Base-by-base conservation (phyloP, 768 basidiomycete genomes). In the Aureoboletus auriporus region DNA sequence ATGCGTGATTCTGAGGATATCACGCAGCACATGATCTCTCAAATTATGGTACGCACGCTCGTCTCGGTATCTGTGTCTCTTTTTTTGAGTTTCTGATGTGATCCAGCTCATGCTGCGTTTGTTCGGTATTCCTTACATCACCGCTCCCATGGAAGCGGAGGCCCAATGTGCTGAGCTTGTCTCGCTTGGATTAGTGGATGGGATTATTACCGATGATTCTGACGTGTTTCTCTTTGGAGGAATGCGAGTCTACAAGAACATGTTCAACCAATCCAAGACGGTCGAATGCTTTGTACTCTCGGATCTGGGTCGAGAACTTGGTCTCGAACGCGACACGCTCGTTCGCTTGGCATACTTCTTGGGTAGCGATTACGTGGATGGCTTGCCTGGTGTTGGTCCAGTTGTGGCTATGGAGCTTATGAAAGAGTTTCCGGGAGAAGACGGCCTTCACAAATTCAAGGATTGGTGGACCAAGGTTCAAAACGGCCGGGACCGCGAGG, bases 191-290 rank as follows among this genome's bases (percentile, higher is more conserved):
- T 76, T 98, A 27, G 95, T 96, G 33, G 93, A 99, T 54, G 96
- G 96, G 0, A 88, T 99, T 46, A 98, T 99, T 65, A 99, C 96
- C 0, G 96, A 99, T 65, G 96, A 99, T 67, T 96, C 93, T 5
- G 96, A 99, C 62, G 93, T 98, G 42, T 99, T 99, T 70, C 83
- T 99, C 42, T 99, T 99, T 57, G 96, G 96, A 29, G 95, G 92
- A 20, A 70, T 79, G 55, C 85, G 93, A n/a, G 91, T 98, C 16
- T 96, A 89, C 78, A 96, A 95, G 71, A 98, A 99, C 66, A 95
- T 99, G 89, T 99, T 99, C 74, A 97, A 98, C 65, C 95, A 98
- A 68, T 89, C 90, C 41, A 97, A 98, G 74, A 97, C 93, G 4
- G 96, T 97, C 46, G 96, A 99, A 68, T 93, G 93, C 63, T 99